Conservation (phyloP, 805 yeast genomes). For the Yamadazyma insecticola region DNA sequence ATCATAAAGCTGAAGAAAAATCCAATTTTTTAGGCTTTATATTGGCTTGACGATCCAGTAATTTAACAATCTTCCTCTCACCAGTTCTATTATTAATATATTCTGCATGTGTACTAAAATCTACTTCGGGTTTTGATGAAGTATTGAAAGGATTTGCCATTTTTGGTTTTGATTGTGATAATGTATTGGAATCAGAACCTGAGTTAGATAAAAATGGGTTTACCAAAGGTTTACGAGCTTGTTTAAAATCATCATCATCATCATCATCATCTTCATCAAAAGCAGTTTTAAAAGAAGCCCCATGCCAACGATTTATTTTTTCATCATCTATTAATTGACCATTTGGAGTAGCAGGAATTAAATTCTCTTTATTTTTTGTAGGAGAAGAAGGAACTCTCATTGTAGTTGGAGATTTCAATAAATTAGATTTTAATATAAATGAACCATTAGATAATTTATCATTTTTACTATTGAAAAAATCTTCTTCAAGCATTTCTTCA, state of each 20-base stretch:
- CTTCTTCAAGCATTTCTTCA: conserved; percentile 1
- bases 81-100: conserved; percentile 35
- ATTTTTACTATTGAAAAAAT: conserved; percentile 9
- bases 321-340: conserved; percentile 30
- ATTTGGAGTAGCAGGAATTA: conserved; percentile 23
- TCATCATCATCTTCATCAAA: conserved; percentile 29
- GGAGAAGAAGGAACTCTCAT: conserved; percentile 5
- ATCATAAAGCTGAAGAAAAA: conserved; percentile 4
- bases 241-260: conserved; percentile 2
- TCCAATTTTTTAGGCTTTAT: conserved; percentile 37
- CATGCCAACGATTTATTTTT: conserved; percentile 34
- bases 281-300: conserved; percentile 25
- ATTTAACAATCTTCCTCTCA: conserved; percentile 24
- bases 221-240: conserved; percentile 6
- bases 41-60: conserved; percentile 28
- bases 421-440: conserved; percentile 4
- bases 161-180: neutral
- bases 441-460: conserved; percentile 8
- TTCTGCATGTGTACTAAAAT: conserved; percentile 23
- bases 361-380: conserved; percentile 1
- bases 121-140: conserved; percentile 3
- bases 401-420: conserved; percentile 3
- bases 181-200: neutral
- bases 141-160: neutral
- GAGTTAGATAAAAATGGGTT: conserved; percentile 24